These are phyloP conservation scores for Candida pseudofarinosa DNA, from an alignment of 805 yeast genomes.

Conservation along the genomic window DNA sequence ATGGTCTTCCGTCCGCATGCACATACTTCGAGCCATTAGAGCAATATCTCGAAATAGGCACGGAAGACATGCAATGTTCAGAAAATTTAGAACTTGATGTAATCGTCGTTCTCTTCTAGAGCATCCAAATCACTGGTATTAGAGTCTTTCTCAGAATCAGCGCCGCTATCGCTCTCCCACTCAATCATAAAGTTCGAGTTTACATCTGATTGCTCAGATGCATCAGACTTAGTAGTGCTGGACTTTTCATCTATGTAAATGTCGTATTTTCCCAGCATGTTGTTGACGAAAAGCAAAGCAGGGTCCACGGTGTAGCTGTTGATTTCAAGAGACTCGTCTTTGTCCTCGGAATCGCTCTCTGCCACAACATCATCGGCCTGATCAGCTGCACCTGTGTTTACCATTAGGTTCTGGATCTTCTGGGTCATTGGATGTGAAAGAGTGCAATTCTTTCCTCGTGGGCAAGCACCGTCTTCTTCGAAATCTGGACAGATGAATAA, in stretches of 20 bases:
- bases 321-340: constrained; percentile 10
- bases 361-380: constrained; percentile 16
- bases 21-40: too few relatives aligned
- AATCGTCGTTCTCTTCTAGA: constrained; percentile 22
- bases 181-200: constrained; percentile 15
- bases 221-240: not conserved
- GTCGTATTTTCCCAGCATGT: constrained; percentile 19
- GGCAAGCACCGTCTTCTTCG: constrained; percentile 57
- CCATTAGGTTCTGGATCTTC: constrained; percentile 23
- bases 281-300: constrained; percentile 14
- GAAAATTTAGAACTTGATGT: constrained; percentile 16
- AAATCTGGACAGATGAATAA: constrained; percentile 66
- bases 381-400: constrained; percentile 10
- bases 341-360: constrained; percentile 11
- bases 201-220: not conserved
- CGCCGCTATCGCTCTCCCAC: constrained; percentile 10
- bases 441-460: constrained; percentile 48
- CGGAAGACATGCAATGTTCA: too few relatives aligned
- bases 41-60: too few relatives aligned
- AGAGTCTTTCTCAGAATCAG: constrained; percentile 1
- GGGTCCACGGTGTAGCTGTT: constrained; percentile 36
- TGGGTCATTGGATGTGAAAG: constrained; percentile 42
- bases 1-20: too few relatives aligned
- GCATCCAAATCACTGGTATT: constrained; percentile 11
- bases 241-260: constrained; percentile 18